A percentile compares a stretch with the other conserved stretches of the same genome.
These are phyloP conservation scores for Hyphodiscus sp. DNA, from an alignment of 2,329 filamentous ascomycete genomes.

Conservation along the genomic window DNA sequence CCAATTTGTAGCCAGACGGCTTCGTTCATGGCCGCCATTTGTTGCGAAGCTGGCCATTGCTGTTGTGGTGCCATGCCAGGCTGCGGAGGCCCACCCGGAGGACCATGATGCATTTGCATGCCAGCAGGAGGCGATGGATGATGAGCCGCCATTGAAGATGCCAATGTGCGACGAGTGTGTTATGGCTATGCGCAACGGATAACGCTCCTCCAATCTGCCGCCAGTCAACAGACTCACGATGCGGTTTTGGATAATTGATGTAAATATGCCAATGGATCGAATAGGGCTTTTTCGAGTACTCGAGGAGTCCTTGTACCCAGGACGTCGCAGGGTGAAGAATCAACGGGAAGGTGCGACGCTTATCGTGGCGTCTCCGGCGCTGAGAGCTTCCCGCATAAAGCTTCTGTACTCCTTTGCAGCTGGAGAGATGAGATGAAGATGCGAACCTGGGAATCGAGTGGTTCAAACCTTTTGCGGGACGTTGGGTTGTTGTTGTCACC, in stretches of 20 bases:
- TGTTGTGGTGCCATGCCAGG: conserved; percentile 23
- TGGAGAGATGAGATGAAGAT: background rate
- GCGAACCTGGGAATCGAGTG: background rate
- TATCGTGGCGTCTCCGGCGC: background rate
- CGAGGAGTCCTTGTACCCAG: background rate
- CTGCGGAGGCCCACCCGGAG: conserved; percentile 24
- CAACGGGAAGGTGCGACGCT: background rate
- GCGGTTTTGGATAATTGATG: background rate
- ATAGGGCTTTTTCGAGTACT: background rate
- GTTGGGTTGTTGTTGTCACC: background rate
- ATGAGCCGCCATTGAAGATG: conserved; percentile 26
- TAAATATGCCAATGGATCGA: background rate
- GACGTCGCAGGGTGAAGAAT: background rate
- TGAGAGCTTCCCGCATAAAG: background rate
- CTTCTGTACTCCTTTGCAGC: background rate
- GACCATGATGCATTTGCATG: conserved; percentile 42
- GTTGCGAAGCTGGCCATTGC: conserved; percentile 50
- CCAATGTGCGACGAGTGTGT: background rate
- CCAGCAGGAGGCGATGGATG: conserved; percentile 42
- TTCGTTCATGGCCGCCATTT: conserved; percentile 76
- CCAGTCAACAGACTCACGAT: background rate
- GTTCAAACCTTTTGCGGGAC: background rate
- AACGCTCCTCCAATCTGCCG: background rate
- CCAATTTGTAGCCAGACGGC: conserved; percentile 88
- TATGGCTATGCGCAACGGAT: background rate